phyloP scores from a whole-genome alignment of 192 early-diverging fungal genomes.

The Backusella tuberculispora region DNA sequence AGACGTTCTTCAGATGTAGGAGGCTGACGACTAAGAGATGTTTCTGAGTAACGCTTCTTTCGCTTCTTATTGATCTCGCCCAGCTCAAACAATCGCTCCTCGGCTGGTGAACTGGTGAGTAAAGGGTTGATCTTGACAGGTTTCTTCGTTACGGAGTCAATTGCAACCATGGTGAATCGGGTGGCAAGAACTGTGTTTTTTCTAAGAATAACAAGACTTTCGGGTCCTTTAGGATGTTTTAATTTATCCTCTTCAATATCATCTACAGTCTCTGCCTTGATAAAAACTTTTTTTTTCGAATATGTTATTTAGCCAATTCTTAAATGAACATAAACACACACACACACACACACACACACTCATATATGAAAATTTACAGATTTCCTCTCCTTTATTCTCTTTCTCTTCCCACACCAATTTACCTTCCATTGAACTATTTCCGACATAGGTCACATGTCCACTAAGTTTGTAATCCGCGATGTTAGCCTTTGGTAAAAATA shows the following conservation, averaged over 20 bases:
- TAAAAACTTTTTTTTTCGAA: background rate
- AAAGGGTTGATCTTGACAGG: conserved; percentile 76
- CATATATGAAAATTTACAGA: too few relatives aligned
- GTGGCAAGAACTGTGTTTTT: conserved; percentile 68
- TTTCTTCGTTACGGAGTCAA: conserved; percentile 71
- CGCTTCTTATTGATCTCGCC: conserved; percentile 67
- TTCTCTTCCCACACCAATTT: background rate
- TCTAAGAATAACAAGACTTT: background rate
- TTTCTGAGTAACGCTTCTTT: conserved; percentile 48
- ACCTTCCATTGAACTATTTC: conserved; percentile 90
- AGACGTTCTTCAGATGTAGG: conserved; percentile 80
- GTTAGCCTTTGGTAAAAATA: conserved; percentile 61
- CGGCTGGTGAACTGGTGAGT: conserved; percentile 67
- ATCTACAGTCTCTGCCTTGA: conserved; percentile 3
- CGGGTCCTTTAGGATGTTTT: background rate
- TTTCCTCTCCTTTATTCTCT: background rate
- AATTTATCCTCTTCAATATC: background rate
- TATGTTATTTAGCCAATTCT: background rate
- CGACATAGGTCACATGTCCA: conserved; percentile 85
- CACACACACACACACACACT: too few relatives aligned
- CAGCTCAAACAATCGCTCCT: conserved; percentile 69
- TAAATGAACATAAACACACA: background rate
- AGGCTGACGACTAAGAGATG: conserved; percentile 63
- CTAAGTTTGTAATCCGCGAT: conserved; percentile 76
- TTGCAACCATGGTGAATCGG: conserved; percentile 91